A percentile compares a stretch with the other conserved stretches of the same genome.
Conservation (phyloP, 805 yeast species). For the Metschnikowia anglica region DNA sequence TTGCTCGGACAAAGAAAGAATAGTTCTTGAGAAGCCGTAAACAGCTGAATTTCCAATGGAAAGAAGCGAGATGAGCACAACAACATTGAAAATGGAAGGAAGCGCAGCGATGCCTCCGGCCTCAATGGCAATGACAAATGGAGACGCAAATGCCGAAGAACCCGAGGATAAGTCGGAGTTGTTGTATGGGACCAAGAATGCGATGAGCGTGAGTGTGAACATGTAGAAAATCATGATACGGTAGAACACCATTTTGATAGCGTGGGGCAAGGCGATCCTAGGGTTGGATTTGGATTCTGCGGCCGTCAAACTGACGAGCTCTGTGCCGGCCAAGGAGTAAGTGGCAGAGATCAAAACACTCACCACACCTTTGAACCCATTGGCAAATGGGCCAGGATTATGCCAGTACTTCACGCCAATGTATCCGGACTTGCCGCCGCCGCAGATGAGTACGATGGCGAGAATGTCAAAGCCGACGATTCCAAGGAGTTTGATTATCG, state of each 20-base stretch:
- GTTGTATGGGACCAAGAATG: conserved; percentile 39
- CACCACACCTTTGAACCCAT: conserved; percentile 39
- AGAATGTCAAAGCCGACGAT: conserved; percentile 42
- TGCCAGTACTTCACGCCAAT: conserved; percentile 41
- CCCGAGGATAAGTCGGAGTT: conserved; percentile 26
- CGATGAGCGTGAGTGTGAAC: conserved; percentile 40
- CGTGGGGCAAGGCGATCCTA: conserved; percentile 38
- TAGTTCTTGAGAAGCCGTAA: conserved; percentile 43
- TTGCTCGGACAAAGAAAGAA: conserved; percentile 40
- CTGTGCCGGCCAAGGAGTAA: conserved; percentile 45
- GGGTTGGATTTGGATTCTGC: conserved; percentile 39
- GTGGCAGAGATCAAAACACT: conserved; percentile 42
- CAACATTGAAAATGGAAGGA: conserved; percentile 44
- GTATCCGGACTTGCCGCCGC: conserved; percentile 39
- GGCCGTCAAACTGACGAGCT: conserved; percentile 41
- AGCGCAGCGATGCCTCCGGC: conserved; percentile 41
- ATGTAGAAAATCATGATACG: conserved; percentile 41
- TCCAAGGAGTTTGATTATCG: conserved; percentile 38
- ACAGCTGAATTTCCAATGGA: conserved; percentile 46
- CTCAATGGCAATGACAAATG: conserved; percentile 44
- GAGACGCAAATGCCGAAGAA: conserved; percentile 38
- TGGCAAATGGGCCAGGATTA: conserved; percentile 36
- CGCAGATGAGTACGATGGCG: conserved; percentile 40
- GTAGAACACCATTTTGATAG: conserved; percentile 45
- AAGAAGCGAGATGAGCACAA: conserved; percentile 40